phyloP scores from a whole-genome alignment of 73 alveolate genomes.

The Paramecium sonneborni region DNA sequence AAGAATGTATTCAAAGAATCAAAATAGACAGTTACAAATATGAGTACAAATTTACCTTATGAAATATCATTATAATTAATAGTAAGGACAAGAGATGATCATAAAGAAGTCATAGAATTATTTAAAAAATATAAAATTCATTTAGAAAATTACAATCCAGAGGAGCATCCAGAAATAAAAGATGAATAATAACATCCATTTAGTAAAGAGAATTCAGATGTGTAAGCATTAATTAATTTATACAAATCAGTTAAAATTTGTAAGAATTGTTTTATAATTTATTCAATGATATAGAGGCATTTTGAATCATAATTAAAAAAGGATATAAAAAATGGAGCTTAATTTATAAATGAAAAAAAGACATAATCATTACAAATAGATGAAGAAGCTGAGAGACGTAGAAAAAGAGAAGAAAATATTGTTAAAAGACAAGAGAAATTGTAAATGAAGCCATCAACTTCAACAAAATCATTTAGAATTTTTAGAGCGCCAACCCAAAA shows the following conservation, averaged over 20 bases:
- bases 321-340: constrained; percentile 3
- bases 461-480: background rate
- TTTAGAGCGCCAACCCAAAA: background rate
- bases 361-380: background rate
- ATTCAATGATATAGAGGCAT: constrained; percentile 22
- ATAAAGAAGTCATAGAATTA: constrained; percentile 23
- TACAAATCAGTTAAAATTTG: constrained; percentile 52
- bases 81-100: constrained; percentile 24
- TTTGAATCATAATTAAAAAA: constrained; percentile 6
- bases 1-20: constrained; percentile 44
- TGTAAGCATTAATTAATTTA: constrained; percentile 1
- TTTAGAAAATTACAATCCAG: constrained; percentile 40
- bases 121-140: constrained; percentile 40
- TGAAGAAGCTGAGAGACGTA: constrained; percentile 1
- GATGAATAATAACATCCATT: constrained; percentile 18
- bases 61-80: constrained; percentile 17
- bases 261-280: constrained; percentile 20
- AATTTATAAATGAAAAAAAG: constrained; percentile 42
- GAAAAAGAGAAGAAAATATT: background rate
- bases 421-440: background rate
- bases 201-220: background rate
- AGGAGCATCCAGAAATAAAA: constrained; percentile 6
- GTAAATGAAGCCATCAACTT: background rate
- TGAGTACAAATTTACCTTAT: constrained; percentile 44
- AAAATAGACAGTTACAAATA: constrained; percentile 8